phyloP scores from a whole-genome alignment of 148 eudicot species.

The Rhododendron simsii region DNA sequence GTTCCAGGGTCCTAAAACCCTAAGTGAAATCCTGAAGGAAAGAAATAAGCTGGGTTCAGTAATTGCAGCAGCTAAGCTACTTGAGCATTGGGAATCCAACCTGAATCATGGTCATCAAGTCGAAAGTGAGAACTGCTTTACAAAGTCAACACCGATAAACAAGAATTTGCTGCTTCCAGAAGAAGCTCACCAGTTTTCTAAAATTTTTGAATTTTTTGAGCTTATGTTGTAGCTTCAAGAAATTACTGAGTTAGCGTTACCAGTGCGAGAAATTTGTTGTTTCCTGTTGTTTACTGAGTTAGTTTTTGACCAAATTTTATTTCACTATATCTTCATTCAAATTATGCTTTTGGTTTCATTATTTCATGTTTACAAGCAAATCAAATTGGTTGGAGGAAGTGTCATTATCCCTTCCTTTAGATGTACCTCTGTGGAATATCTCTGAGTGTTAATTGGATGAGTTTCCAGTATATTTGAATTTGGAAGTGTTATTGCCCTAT shows the following conservation, averaged over 20 bases:
- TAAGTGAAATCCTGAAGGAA: conserved; percentile 39
- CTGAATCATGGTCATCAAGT: neutral
- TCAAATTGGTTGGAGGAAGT: no score
- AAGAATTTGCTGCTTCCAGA: neutral
- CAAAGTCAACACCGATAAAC: neutral
- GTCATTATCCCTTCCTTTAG: no score
- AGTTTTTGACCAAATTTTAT: no score
- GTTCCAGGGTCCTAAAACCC: conserved; percentile 41
- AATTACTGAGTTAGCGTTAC: neutral
- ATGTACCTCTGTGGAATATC: no score
- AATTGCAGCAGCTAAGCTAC: conserved; percentile 13
- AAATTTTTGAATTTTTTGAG: neutral
- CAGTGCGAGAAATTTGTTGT: neutral
- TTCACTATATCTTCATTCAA: no score
- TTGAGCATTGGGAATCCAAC: neutral
- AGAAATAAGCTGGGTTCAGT: conserved; percentile 19
- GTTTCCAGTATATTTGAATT: no score
- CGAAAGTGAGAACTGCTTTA: neutral
- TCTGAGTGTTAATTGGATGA: no score
- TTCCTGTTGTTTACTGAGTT: neutral
- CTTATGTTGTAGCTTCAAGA: neutral
- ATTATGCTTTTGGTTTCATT: no score
- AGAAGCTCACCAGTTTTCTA: neutral
- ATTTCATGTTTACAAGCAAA: no score
- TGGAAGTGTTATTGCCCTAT: no score